Evolutionary conservation across 208 protist species (phyloP).

Genomic region (Crithidia fasciculata): DNA sequence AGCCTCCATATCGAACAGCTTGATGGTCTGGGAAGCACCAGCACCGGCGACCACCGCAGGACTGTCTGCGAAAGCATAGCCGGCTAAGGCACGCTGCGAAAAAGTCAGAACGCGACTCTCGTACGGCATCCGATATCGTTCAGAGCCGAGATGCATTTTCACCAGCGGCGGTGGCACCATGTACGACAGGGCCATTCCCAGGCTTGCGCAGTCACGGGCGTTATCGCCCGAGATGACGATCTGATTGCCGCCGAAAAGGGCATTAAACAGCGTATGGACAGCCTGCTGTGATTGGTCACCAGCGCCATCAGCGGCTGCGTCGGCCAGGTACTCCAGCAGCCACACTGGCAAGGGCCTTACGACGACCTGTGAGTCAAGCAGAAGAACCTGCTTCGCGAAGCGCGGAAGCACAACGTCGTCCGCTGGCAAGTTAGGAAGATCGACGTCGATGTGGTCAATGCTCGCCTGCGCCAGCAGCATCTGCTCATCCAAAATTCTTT

Average conservation of each 20-base stretch:
- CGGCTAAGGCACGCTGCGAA: conserved; percentile 18
- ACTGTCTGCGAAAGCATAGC: conserved; percentile 8
- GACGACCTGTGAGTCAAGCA: conserved; percentile 22
- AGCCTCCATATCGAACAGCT: conserved; percentile 31
- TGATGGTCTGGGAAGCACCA: not conserved
- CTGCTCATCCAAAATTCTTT: conserved; percentile 25
- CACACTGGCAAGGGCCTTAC: conserved; percentile 68
- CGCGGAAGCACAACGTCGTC: conserved; percentile 34
- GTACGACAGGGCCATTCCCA: conserved; percentile 61
- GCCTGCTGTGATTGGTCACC: conserved; percentile 1
- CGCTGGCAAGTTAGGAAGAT: not conserved
- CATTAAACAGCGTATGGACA: conserved; percentile 49
- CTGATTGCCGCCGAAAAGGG: conserved; percentile 78
- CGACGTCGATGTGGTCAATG: conserved; percentile 25
- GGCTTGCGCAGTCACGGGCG: conserved; percentile 47
- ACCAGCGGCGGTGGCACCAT: conserved; percentile 58
- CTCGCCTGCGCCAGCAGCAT: conserved; percentile 32
- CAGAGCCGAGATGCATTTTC: conserved; percentile 36
- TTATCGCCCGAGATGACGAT: conserved; percentile 60
- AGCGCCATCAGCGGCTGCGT: not conserved
- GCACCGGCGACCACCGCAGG: not conserved
- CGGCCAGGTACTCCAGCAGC: conserved; percentile 57
- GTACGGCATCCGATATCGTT: conserved; percentile 77
- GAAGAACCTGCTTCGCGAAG: conserved; percentile 30
- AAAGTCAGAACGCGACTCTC: conserved; percentile 60